Base-by-base conservation (phyloP, 2,329 filamentous ascomycete genomes). In the Hortaea werneckii region DNA sequence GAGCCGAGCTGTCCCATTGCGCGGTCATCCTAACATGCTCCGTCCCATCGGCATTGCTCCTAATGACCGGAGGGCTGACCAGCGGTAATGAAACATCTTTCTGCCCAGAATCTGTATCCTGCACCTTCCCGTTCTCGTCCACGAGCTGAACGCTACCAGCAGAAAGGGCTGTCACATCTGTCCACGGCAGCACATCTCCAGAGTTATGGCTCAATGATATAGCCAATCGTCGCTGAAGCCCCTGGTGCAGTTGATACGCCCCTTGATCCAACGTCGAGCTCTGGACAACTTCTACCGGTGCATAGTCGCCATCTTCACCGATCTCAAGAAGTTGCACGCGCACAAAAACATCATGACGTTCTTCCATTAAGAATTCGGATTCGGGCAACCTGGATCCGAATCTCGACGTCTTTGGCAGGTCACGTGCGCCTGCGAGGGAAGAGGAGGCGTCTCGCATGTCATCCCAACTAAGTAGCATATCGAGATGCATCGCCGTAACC, bases 391-490 rank as follows among this genome's bases (percentile, higher is more conserved):
- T 78, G 26, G 85, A 76, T 37, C 71, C 44, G 37, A 47, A 47
- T 6, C 48, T 37, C 30, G 41, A 41, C 12, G 37, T 71, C 45
- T 76, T 75, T 77, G 76, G 40, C 32, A 9, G 32, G 46, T 45
- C 9, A 44, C 49, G 51, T 78, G 77, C 2, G 69, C 43, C 30
- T 6, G 20, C 27, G 10, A 39, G 28, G 29, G 43, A 68, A 35
- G 32, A 35, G 2, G 74, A 74, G 26, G 77, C 73, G 65, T 98
- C 90, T 48, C 90, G 82, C 82, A 98, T 95, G 58, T 96, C 92
- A 62, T 98, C 92, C 92, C 92, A 98, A 68, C 92, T 98, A 9
- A 95, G 78, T 42, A 98, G 75, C 69, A 95, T 96, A 65, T 98
- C 92, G 20, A 98, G 76, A 67, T 98, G 92, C 82, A 95, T 95